Base-by-base conservation (phyloP, 345 rosid genomes). In the Iberis pinnata region DNA sequence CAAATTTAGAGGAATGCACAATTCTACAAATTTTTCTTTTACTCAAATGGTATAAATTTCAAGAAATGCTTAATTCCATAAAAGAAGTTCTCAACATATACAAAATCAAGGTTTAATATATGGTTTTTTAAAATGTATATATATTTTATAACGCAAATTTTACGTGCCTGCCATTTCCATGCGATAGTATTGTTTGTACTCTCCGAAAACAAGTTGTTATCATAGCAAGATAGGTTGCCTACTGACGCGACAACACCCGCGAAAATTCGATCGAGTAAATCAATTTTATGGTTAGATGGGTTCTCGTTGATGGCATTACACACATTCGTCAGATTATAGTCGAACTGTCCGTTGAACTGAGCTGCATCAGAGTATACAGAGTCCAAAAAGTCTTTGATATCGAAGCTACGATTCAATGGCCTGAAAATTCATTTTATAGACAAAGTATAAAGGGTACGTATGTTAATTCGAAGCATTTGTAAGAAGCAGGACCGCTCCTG, bases 131-230 rank as follows among this genome's bases (percentile, higher is more conserved):
- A n/a, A n/a, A n/a, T n/a, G n/a, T n/a, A n/a, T n/a, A n/a, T n/a
- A n/a, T n/a, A n/a, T n/a, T n/a, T n/a, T n/a, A n/a, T n/a, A n/a
- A n/a, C n/a, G n/a, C n/a, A n/a, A 36, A 46, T 18, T 10, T 55
- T 55, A 43, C 20, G 11, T 52, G 55, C 80, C 78, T 75, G 78
- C 80, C 80, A 78, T 13, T 1, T 20, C 83, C 83, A 78, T 33
- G 71, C 76, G 15, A 61, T 36, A 12, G 10, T 2, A 26, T 43
- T 43, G 47, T 31, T 33, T 12, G 58, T 33, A 52, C 69, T 40
- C 48, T 64, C 12, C 31, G 2, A 9, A 53, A 22, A 52, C 33
- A 36, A 5, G n/a, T 43, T 18, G 18, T 50, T 46, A 38, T 67
- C 57, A 53, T 67, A 67, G 35, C 71, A 67, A 20, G 66, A 16